phyloP scores from a whole-genome alignment of 2,329 filamentous ascomycete genomes.

The Fusarium sp. region DNA sequence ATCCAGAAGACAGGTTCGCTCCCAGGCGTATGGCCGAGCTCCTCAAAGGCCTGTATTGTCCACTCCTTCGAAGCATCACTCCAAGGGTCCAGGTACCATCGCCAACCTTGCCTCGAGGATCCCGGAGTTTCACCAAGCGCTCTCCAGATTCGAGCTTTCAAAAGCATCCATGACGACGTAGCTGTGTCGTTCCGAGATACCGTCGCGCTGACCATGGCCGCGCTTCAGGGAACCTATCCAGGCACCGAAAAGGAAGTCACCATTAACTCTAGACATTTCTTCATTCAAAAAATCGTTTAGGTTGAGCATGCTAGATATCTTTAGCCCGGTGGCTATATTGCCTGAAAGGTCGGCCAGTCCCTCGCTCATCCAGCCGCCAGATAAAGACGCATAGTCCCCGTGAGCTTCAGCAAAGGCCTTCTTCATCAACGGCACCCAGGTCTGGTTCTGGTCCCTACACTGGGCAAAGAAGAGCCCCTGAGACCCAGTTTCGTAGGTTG shows the following conservation, averaged over 20 bases:
- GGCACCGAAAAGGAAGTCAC: not conserved
- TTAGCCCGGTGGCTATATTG: too few relatives aligned
- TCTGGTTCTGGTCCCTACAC: slow-evolving; percentile 81
- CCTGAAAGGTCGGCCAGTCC: too few relatives aligned
- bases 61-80: slow-evolving; percentile 69
- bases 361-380: slow-evolving; percentile 78
- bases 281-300: too few relatives aligned
- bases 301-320: too few relatives aligned
- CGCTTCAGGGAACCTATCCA: too few relatives aligned
- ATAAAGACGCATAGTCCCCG: slow-evolving; percentile 80
- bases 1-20: slow-evolving; percentile 72
- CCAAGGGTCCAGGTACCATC: slow-evolving; percentile 70
- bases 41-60: slow-evolving; percentile 65
- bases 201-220: too few relatives aligned
- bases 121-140: not conserved
- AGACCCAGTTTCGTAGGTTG: slow-evolving; percentile 79
- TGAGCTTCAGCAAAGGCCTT: slow-evolving; percentile 72
- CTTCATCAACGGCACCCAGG: slow-evolving; percentile 77
- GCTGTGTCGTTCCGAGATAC: not conserved
- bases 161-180: not conserved
- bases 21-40: slow-evolving; percentile 67
- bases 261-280: too few relatives aligned
- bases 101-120: slow-evolving; percentile 38
- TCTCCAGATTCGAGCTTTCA: not conserved
- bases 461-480: slow-evolving; percentile 83